Base-by-base conservation (phyloP, 345 rosid genomes). In the Aegle marmelos region DNA sequence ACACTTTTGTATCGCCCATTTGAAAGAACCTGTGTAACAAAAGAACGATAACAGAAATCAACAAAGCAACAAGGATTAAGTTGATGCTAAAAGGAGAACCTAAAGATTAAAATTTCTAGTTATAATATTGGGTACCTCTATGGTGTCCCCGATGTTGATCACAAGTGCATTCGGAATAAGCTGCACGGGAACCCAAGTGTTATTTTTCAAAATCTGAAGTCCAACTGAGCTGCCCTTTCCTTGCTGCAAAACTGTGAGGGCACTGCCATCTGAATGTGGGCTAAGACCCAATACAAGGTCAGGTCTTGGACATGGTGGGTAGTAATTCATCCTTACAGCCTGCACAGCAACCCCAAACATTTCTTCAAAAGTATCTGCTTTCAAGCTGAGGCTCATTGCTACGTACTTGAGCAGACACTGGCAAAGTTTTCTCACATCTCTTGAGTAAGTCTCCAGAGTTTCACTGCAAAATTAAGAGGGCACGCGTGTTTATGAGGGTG, bases 181-280 rank as follows among this genome's bases (percentile, higher is more conserved):
- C 64, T 84, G 86, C 70, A 95, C 86, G 48, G 94, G 89, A 41
- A 88, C 77, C 98, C 98, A 95, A 41, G 78, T 81, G 77, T 82
- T 82, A 76, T 88, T 90, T 41, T 95, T 95, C 22, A 95, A 90
- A 81, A 95, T 88, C 79, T 95, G 99, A 66, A 95, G 95, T 27
- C 98, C 98, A 25, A 81, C 93, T 58, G 90, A 82, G 83, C 89
- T 79, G 28, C 87, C 87, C 71, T 86, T 91, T 50, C 83, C 86
- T 77, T 95, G 99, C 84, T 93, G 99, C 80, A 95, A 83, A 45
- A 93, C 97, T 60, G 99, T 92, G 62, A 95, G 87, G 66, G 97
- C 99, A 87, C 99, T 95, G 57, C 99, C 99, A 86, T 95, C 99
- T 50, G 98, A 93, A 85, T 95, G 98, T 63, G 98, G 99, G 74